Percentiles rank a stretch among this genome's conserved stretches.
phyloP scores from a whole-genome alignment of 495 filamentous ascomycete genomes.

The Aspergillus avenaceus region DNA sequence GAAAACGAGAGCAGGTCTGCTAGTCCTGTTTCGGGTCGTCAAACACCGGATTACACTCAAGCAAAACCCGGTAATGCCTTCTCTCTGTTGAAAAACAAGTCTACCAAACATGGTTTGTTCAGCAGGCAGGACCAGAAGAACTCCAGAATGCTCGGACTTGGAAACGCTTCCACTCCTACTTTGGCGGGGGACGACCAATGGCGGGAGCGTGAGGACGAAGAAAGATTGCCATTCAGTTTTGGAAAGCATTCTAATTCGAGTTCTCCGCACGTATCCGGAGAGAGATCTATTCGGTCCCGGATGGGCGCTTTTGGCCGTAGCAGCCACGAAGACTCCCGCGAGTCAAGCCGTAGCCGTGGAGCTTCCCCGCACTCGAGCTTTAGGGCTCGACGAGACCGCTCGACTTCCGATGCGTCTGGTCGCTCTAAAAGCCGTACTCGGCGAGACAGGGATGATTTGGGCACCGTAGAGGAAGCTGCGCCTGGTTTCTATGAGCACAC shows the following conservation, averaged over 20 bases:
- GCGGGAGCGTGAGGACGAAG: slow-evolving; percentile 46
- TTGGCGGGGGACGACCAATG: slow-evolving; percentile 37
- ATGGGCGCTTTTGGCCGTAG: slow-evolving; percentile 30
- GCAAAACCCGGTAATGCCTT: slow-evolving; percentile 55
- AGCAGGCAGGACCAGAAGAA: slow-evolving; percentile 56
- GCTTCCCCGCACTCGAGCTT: slow-evolving; percentile 32
- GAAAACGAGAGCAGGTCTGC: slow-evolving; percentile 61
- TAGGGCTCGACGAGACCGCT: slow-evolving; percentile 51
- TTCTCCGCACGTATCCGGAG: slow-evolving; percentile 36
- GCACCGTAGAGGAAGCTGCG: slow-evolving; percentile 32
- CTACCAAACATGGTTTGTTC: slow-evolving; percentile 56
- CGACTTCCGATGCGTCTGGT: slow-evolving; percentile 56
- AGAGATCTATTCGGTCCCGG: slow-evolving; percentile 29
- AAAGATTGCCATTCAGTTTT: slow-evolving; percentile 31
- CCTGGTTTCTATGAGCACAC: slow-evolving; percentile 26
- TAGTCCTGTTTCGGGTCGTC: slow-evolving; percentile 42
- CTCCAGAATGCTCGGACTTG: slow-evolving; percentile 69
- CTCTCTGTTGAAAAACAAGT: slow-evolving; percentile 63
- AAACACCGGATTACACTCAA: slow-evolving; percentile 39
- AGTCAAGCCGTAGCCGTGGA: slow-evolving; percentile 38
- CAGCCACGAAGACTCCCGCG: slow-evolving; percentile 37
- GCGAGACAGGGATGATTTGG: slow-evolving; percentile 44
- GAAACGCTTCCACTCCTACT: slow-evolving; percentile 51
- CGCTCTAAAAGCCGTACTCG: slow-evolving; percentile 54
- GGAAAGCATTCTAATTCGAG: slow-evolving; percentile 39